Evolutionary conservation across 2,329 filamentous ascomycete species (phyloP).

Genomic region (Diplodia mutila): DNA sequence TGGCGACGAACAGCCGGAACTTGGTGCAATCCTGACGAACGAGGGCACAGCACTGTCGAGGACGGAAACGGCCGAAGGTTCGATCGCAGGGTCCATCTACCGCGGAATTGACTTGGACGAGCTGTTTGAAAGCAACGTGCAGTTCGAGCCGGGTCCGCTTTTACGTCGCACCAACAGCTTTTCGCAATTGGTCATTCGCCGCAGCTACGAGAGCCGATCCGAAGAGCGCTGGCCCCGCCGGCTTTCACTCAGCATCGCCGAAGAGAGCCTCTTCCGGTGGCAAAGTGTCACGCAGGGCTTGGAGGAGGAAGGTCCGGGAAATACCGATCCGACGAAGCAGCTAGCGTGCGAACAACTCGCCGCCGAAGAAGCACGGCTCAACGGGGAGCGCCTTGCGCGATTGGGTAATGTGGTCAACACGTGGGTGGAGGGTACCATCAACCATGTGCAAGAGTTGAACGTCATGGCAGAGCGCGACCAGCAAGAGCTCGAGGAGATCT

Average conservation of each 20-base stretch:
- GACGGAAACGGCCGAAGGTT: constrained; percentile 53
- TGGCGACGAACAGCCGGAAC: constrained; percentile 31
- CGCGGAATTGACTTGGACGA: constrained; percentile 64
- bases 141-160: constrained; percentile 48
- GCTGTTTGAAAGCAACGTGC: constrained; percentile 54
- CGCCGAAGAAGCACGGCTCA: constrained; percentile 59
- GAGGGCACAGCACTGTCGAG: constrained; percentile 34
- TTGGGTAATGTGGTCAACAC: constrained; percentile 60
- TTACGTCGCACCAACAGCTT: constrained; percentile 68
- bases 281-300: constrained; percentile 50
- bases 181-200: constrained; percentile 32
- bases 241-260: constrained; percentile 74
- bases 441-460: constrained; percentile 63
- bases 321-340: constrained; percentile 34
- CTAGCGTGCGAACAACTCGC: constrained; percentile 44
- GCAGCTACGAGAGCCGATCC: constrained; percentile 20
- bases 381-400: constrained; percentile 58
- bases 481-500: constrained; percentile 67
- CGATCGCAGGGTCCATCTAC: constrained; percentile 62
- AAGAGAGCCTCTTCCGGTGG: constrained; percentile 74
- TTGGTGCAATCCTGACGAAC: constrained; percentile 27
- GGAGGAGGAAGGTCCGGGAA: constrained; percentile 43
- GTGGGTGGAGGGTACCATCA: constrained; percentile 65
- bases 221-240: constrained; percentile 66
- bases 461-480: constrained; percentile 65